Conservation (phyloP, 2,329 filamentous ascomycete genomes). For the Tolypocladium endophyticum region DNA sequence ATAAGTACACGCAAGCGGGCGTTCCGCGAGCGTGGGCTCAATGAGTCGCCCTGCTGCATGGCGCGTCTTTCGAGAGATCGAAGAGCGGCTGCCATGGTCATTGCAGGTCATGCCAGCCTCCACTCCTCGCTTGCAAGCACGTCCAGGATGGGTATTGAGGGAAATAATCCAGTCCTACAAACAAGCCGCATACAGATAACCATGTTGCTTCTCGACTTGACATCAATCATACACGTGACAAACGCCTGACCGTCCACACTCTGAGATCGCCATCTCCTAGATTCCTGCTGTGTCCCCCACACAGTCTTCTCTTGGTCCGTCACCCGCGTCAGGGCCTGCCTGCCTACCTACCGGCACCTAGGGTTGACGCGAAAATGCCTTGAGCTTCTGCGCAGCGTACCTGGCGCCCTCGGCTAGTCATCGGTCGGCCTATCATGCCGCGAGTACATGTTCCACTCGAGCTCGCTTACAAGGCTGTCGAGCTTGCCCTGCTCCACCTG, state of each 20-base stretch:
- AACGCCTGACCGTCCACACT: neutral
- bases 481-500: conserved; percentile 52
- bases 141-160: neutral
- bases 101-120: neutral
- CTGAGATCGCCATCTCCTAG: neutral
- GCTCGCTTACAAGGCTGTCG: conserved; percentile 43
- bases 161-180: neutral
- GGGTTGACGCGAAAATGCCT: neutral
- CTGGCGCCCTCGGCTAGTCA: conserved; percentile 1
- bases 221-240: neutral
- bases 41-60: no score
- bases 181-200: neutral
- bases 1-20: neutral
- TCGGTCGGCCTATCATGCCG: conserved; percentile 43
- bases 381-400: neutral
- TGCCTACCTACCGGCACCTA: neutral
- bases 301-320: neutral
- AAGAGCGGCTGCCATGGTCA: neutral
- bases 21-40: neutral
- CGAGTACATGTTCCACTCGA: conserved; percentile 54
- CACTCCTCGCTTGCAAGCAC: no score
- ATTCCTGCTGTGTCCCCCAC: neutral
- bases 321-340: neutral
- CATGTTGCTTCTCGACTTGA: neutral
- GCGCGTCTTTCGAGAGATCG: neutral